Base-by-base conservation (phyloP, 305 asterid genomes). In the Fraxinus ornus region DNA sequence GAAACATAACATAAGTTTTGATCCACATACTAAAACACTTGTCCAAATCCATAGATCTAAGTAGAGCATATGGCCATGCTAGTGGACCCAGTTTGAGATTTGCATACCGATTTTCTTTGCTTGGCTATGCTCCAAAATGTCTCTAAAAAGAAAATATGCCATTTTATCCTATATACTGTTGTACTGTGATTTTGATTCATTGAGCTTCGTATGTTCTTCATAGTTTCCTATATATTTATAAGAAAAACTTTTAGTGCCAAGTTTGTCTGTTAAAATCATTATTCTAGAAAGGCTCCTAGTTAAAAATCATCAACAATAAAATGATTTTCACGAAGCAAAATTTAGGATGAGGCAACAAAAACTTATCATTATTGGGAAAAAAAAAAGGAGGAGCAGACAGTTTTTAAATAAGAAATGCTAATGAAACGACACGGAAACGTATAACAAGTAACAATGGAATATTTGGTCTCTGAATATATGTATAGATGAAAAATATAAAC, bases 211-310 rank as follows among this genome's bases (percentile, higher is more conserved):
- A 21, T 28, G 37, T 30, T 68, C 33, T 64, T 24, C 39, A 68
- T 68, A 68, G 15, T 13, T 68, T 68, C 75, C 75, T 28, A 30
- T 68, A 28, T 10, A 1, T 30, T 12, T 68, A 28, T 30, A 68
- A 12, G 75, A 68, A 7, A 13, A 28, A 10, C 36, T 24, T 66
- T 26, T 10, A 24, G n/a, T 0, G 5, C 33, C 33, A 24, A 66
- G 4, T 66, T 66, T 64, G 32, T 66, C 74, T 26, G 35, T 66
- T 66, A 66, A 66, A 24, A 70, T 32, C 44, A 70, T 32, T 15
- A 70, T 28, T 70, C 76, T 4, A 32, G 41, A 70, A 66, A 70
- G 75, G 75, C 75, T 15, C 4, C 76, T 70, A 70, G 76, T 70
- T 70, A 17, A 32, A 70, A 70, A 32, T 70, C 44, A 70, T 15